phyloP scores from a whole-genome alignment of 2,329 filamentous ascomycete species.

The Pseudogymnoascus pannorum region DNA sequence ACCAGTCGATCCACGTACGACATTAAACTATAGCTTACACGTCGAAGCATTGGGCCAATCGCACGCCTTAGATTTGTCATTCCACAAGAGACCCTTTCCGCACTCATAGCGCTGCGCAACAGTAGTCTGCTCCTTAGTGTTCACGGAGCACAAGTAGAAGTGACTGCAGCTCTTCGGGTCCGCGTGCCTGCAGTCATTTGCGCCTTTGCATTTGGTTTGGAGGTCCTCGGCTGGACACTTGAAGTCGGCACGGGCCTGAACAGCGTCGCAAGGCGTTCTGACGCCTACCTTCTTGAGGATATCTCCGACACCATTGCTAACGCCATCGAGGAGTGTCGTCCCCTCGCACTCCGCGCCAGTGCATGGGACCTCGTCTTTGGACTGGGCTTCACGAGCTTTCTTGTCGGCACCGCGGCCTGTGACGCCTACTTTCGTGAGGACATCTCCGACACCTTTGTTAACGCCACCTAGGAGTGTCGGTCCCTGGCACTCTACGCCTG shows the following conservation, averaged over 20 bases:
- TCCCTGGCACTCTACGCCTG: not conserved
- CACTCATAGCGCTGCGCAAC: not conserved
- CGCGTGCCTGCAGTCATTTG: not conserved
- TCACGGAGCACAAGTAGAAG: not conserved
- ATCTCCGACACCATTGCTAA: not conserved
- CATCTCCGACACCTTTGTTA: not conserved
- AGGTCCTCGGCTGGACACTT: not conserved
- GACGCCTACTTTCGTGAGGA: too few relatives aligned
- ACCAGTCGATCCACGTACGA: not conserved
- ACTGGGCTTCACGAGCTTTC: not conserved
- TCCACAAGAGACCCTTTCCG: not conserved
- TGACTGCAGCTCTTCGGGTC: not conserved
- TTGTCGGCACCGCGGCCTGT: not conserved
- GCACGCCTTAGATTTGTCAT: not conserved
- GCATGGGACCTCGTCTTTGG: not conserved
- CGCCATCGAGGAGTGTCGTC: not conserved
- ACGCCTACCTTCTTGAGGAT: too few relatives aligned
- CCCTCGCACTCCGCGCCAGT: not conserved
- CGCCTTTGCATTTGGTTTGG: not conserved
- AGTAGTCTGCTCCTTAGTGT: not conserved
- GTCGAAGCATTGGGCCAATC: not conserved
- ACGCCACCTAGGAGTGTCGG: not conserved
- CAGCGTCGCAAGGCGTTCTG: too few relatives aligned
- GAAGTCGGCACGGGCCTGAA: not conserved
- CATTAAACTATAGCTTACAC: not conserved